Conservation (phyloP, 768 basidiomycete species). For the Harrya chromipes region DNA sequence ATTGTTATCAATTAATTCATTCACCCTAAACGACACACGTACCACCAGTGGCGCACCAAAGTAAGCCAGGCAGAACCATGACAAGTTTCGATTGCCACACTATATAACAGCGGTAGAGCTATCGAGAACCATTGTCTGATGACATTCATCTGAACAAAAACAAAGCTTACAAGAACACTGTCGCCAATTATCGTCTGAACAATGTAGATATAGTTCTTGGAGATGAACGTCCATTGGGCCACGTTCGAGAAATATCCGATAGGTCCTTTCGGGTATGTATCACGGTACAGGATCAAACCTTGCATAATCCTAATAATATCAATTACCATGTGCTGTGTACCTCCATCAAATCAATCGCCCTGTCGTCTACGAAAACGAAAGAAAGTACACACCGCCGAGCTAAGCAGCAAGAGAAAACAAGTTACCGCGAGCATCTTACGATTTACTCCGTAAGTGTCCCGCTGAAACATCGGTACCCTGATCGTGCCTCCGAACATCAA, state of each 20-base stretch:
- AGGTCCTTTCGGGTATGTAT: conserved; percentile 23
- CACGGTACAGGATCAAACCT: conserved; percentile 23
- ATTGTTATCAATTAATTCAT: background rate
- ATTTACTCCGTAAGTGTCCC: conserved; percentile 10
- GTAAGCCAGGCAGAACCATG: conserved; percentile 5
- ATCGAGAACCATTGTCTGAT: background rate
- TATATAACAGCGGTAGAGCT: conserved; percentile 14
- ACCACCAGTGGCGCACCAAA: conserved; percentile 5
- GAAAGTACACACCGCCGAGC: conserved; percentile 22
- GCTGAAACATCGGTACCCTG: conserved; percentile 17
- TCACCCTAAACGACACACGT: background rate
- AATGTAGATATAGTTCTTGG: background rate
- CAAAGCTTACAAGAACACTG: conserved; percentile 4
- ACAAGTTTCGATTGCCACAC: conserved; percentile 6
- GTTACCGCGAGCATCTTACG: conserved; percentile 18
- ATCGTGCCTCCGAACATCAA: conserved; percentile 34
- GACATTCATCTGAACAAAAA: background rate
- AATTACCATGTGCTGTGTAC: conserved; percentile 21
- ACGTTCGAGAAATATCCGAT: conserved; percentile 19
- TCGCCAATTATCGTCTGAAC: conserved; percentile 10
- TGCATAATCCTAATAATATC: conserved; percentile 20
- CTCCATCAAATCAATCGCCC: background rate
- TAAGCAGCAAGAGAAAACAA: conserved; percentile 20
- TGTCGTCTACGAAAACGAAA: background rate
- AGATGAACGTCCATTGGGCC: conserved; percentile 11